Evolutionary conservation across 441 rosid genomes (phyloP).

Genomic region (Adansonia rubrostipa): DNA sequence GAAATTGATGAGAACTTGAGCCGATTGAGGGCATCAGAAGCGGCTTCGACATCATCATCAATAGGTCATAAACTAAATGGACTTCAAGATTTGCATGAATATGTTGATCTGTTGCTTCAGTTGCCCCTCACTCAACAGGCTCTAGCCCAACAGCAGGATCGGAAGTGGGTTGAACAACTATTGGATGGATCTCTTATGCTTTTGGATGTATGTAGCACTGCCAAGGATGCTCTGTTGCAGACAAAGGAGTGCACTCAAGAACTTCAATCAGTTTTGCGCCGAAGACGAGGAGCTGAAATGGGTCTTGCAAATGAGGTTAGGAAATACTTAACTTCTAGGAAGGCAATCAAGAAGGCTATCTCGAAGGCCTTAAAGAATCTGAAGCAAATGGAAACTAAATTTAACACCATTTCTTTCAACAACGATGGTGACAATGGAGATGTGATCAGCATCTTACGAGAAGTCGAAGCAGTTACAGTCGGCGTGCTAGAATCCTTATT

Average conservation of each 20-base stretch:
- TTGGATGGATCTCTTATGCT: conserved; percentile 44
- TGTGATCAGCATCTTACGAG: not conserved
- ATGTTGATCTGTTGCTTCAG: no score
- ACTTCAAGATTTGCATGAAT: conserved; percentile 18
- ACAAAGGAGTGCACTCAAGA: conserved; percentile 34
- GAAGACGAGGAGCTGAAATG: conserved; percentile 34
- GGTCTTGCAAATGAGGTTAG: conserved; percentile 31
- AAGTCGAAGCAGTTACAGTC: not conserved
- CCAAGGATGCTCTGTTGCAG: conserved; percentile 43
- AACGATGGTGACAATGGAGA: not conserved
- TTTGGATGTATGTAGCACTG: conserved; percentile 42
- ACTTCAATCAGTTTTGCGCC: conserved; percentile 37
- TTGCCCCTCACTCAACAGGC: not conserved
- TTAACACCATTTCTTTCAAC: not conserved
- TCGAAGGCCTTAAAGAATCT: conserved; percentile 36
- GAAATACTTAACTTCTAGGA: conserved; percentile 37
- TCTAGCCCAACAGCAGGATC: conserved; percentile 28
- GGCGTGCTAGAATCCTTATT: not conserved
- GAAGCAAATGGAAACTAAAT: conserved; percentile 31
- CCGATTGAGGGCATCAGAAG: conserved; percentile 34
- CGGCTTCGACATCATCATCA: conserved; percentile 33
- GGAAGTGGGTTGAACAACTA: conserved; percentile 35
- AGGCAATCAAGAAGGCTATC: conserved; percentile 34
- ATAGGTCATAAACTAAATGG: conserved; percentile 20
- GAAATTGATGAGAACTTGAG: conserved; percentile 18